Evolutionary conservation across 2,329 filamentous ascomycete species (phyloP).

Genomic region (Monosporascus sp.): DNA sequence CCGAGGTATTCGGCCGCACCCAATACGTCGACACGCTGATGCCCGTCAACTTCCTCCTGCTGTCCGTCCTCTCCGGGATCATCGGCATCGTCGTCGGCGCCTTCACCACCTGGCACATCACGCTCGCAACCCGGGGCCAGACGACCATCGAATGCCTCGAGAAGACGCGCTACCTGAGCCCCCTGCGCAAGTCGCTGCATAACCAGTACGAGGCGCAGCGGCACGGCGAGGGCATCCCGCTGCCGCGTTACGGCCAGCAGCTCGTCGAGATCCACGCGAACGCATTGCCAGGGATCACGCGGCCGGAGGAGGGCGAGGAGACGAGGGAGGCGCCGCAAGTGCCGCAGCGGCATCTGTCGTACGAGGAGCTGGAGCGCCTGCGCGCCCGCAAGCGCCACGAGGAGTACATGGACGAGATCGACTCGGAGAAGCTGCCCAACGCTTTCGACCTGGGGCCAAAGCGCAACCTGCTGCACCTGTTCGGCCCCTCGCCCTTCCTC

Average conservation of each 20-base stretch:
- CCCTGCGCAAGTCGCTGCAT: conserved; percentile 66
- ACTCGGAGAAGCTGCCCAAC: conserved; percentile 81
- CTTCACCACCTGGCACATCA: conserved; percentile 89
- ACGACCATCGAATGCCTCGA: conserved; percentile 97
- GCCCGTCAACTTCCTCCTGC: conserved; percentile 85
- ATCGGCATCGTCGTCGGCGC: conserved; percentile 84
- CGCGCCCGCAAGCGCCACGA: conserved; percentile 52
- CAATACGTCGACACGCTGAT: conserved; percentile 70
- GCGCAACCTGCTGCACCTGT: conserved; percentile 73
- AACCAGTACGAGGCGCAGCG: conserved; percentile 53
- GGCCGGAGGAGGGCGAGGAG: conserved; percentile 74
- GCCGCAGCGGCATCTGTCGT: conserved; percentile 42
- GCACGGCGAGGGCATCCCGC: conserved; percentile 41
- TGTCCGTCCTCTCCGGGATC: conserved; percentile 82
- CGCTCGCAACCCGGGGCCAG: conserved; percentile 70
- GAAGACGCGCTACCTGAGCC: conserved; percentile 88
- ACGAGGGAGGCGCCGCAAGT: conserved; percentile 24
- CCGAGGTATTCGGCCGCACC: conserved; percentile 68
- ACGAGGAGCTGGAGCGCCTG: conserved; percentile 49
- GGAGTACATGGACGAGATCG: conserved; percentile 82
- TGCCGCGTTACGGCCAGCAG: conserved; percentile 63
- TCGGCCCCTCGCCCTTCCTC: conserved; percentile 65
- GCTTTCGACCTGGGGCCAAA: conserved; percentile 88
- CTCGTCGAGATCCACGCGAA: conserved; percentile 79
- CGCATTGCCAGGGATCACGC: conserved; percentile 70